Evolutionary conservation across 2,329 filamentous ascomycete species (phyloP).

Genomic region (Alternaria infectoria): DNA sequence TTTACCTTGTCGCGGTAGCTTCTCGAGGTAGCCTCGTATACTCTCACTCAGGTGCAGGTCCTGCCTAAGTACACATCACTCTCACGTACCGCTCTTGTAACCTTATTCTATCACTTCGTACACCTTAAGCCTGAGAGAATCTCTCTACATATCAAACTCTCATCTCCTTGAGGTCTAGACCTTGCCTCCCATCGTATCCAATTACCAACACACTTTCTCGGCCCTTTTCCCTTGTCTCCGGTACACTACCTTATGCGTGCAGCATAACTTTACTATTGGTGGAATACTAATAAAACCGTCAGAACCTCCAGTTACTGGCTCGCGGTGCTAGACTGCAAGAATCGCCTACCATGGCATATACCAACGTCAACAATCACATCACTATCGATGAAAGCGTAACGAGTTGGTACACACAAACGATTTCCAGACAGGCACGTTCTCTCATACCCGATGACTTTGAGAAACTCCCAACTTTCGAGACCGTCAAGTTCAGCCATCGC

Average conservation of each 20-base stretch:
- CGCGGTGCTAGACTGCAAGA: neutral
- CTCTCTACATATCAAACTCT: neutral
- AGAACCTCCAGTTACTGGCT: neutral
- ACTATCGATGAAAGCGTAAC: neutral
- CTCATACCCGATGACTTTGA: neutral
- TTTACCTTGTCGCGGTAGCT: neutral
- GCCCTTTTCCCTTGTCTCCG: neutral
- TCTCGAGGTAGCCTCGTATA: neutral
- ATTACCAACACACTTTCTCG: neutral
- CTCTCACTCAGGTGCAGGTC: neutral
- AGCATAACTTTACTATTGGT: neutral
- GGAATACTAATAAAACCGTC: neutral
- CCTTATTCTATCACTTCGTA: neutral
- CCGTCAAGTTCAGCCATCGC: neutral
- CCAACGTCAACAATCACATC: neutral
- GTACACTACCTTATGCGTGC: neutral
- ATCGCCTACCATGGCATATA: neutral
- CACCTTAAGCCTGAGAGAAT: neutral
- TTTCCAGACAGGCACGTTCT: neutral
- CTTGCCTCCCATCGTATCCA: neutral
- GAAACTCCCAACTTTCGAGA: neutral
- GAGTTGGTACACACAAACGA: neutral
- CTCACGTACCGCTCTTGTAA: neutral
- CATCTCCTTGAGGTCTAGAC: neutral
- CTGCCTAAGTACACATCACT: neutral